Evolutionary conservation across 2,329 filamentous ascomycete genomes (phyloP), one percentile per base, ranked within the genome.

Genomic region (Fusarium xylarioides): DNA sequence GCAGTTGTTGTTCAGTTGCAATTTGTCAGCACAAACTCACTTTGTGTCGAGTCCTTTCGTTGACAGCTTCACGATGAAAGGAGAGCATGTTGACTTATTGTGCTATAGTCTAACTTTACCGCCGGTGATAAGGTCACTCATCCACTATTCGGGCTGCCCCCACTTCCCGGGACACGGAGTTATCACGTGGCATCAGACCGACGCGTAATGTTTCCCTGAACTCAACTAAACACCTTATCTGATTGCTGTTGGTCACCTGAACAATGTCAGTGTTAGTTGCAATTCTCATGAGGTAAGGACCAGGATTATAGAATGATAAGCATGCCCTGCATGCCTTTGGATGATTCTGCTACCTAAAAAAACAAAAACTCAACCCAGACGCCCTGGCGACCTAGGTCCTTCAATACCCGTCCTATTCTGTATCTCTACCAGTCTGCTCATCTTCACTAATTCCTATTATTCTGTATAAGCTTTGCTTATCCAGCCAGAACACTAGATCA

Each of bases 371-470:
- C 18, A 21, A 11, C n/a, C 18, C 5, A 50, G 9, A 3, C 49
- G 32, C 5, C 12, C 19, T 35, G 18, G n/a, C n/a, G 18, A 35
- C 14, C 9, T 4, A 14, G n/a, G 16, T 14, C 0, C 30, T 23
- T 19, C 4, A 26, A 26, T 5, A 18, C 4, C 11, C 5, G 1
- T 5, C 18, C 49, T 26, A 15, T 4, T 21, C 32, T 35, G 49
- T 16, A 11, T 37, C n/a, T 12, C 10, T 23, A 32, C 11, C 46
- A 50, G 28, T 23, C 46, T n/a, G 4, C 46, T 18, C 46, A 50
- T 23, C 1, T 32, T n/a, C 21, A 32, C 28, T 3, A 34, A 35
- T 4, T 2, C 32, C 32, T 11, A 5, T 34, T 12, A 16, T 21
- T 21, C 11, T 3, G 6, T 6, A 11, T 14, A 6, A 26, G 4